A percentile compares a stretch with the other conserved stretches of the same genome.
Conservation (phyloP, 2,329 filamentous ascomycete genomes). For the Colletotrichum godetiae region DNA sequence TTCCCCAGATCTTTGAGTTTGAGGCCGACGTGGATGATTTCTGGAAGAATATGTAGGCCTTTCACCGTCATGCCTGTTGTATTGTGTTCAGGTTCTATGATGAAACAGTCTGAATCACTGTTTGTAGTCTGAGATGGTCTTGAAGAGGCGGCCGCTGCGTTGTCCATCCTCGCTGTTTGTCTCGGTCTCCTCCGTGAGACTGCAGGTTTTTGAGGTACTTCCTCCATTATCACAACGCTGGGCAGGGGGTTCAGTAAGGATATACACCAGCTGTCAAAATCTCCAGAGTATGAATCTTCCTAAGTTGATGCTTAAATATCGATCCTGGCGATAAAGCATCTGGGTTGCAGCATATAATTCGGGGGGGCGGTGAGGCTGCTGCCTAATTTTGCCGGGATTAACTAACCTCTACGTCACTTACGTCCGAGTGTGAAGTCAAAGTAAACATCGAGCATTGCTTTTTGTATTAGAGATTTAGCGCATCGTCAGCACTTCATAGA, state of each 20-base stretch:
- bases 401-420: neutral
- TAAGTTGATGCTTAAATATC: neutral
- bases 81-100: neutral
- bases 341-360: too few relatives aligned
- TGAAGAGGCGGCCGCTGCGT: neutral
- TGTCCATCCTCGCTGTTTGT: neutral
- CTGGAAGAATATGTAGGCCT: neutral
- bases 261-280: too few relatives aligned
- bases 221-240: neutral
- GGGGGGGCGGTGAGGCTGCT: slow-evolving; percentile 3
- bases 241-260: neutral
- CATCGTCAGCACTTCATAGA: neutral
- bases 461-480: neutral
- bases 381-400: slow-evolving; percentile 1
- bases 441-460: neutral
- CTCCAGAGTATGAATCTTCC: neutral
- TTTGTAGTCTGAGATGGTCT: neutral
- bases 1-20: slow-evolving; percentile 25
- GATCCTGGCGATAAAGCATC: neutral
- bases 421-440: neutral
- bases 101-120: too few relatives aligned
- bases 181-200: slow-evolving; percentile 16
- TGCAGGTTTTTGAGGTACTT: too few relatives aligned
- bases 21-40: neutral
- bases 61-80: neutral